phyloP scores from a whole-genome alignment of 2,329 filamentous ascomycete species.

The Colletotrichum karsti region DNA sequence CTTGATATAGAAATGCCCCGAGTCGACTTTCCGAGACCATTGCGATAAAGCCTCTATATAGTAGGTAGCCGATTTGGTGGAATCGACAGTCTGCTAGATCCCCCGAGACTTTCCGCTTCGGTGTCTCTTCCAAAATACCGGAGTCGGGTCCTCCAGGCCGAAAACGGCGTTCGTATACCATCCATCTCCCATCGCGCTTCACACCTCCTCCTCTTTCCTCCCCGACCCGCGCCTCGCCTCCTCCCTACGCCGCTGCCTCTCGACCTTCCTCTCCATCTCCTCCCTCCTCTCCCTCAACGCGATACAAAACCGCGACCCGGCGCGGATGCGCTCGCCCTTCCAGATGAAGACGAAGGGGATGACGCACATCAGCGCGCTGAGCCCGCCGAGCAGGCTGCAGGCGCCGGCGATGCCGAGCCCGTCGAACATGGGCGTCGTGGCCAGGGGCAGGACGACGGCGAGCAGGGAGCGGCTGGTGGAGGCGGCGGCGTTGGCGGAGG shows the following conservation, averaged over 20 bases:
- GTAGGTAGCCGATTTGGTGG: too few relatives aligned
- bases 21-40: too few relatives aligned
- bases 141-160: too few relatives aligned
- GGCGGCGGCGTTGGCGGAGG: slow-evolving; percentile 32
- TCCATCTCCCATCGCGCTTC: neutral
- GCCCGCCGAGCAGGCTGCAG: slow-evolving; percentile 60
- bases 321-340: slow-evolving; percentile 63
- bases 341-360: slow-evolving; percentile 64
- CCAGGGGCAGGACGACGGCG: slow-evolving; percentile 60
- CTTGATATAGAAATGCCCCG: too few relatives aligned
- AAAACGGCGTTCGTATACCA: neutral
- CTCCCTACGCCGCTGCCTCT: slow-evolving; percentile 43
- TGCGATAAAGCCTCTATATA: too few relatives aligned
- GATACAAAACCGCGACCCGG: slow-evolving; percentile 68
- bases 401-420: slow-evolving; percentile 56
- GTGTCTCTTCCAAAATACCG: neutral
- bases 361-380: slow-evolving; percentile 58
- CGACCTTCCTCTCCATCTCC: slow-evolving; percentile 50
- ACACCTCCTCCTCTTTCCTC: slow-evolving; percentile 1
- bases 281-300: slow-evolving; percentile 62
- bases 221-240: neutral
- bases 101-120: too few relatives aligned
- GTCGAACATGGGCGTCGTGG: slow-evolving; percentile 58
- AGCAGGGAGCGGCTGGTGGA: slow-evolving; percentile 30
- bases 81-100: too few relatives aligned